Conservation (phyloP, 306 rosid genomes). For the Hylodesmum podocarpum region DNA sequence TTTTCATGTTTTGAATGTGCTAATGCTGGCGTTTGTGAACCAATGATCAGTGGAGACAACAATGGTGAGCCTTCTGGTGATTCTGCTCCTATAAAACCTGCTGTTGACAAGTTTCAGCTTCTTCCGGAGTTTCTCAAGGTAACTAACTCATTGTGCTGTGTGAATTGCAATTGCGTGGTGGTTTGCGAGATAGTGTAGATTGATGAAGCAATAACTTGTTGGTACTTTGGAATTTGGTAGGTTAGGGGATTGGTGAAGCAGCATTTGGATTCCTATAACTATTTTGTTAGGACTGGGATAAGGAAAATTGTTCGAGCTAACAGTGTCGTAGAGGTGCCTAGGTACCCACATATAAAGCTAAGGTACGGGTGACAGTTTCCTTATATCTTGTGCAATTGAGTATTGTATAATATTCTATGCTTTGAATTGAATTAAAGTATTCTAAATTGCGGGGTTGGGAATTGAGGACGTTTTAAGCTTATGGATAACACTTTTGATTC, state of each 20-base stretch:
- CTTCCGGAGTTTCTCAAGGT: constrained; percentile 93
- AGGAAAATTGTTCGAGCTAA: constrained; percentile 82
- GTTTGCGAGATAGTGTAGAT: not conserved
- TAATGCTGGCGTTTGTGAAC: too few species aligned
- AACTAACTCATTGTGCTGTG: not conserved
- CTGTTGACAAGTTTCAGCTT: constrained; percentile 80
- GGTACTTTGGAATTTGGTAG: constrained; percentile 33
- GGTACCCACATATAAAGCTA: constrained; percentile 52
- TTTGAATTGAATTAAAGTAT: not conserved
- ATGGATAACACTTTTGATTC: not conserved
- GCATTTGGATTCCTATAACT: constrained; percentile 90
- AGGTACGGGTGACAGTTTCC: constrained; percentile 36
- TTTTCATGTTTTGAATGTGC: too few species aligned
- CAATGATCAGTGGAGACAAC: too few species aligned
- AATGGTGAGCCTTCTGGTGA: constrained; percentile 1
- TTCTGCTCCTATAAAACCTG: constrained; percentile 70
- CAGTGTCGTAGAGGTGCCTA: constrained; percentile 35
- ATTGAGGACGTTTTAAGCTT: constrained; percentile 17
- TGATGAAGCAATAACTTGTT: not conserved
- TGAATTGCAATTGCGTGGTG: not conserved
- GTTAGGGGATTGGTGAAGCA: constrained; percentile 90
- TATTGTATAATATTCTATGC: not conserved
- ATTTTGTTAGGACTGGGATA: constrained; percentile 66
- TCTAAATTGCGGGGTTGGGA: not conserved
- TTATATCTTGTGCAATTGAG: not conserved